phyloP scores from a whole-genome alignment of 192 early-diverging fungal genomes.

The Coemansia sp. region DNA sequence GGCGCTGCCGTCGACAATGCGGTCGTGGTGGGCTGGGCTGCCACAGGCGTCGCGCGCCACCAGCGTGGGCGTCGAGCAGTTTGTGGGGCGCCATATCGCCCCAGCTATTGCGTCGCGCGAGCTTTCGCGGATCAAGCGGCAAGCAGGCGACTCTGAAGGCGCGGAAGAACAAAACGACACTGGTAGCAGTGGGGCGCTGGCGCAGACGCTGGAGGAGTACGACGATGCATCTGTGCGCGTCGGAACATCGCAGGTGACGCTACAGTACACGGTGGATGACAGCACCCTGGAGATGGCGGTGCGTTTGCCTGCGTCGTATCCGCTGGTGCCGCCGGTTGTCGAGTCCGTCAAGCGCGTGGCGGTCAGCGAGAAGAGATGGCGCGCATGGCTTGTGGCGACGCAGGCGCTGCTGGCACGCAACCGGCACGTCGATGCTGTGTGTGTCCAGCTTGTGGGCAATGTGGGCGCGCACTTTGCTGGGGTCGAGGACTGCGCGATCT shows the following conservation, averaged over 20 bases:
- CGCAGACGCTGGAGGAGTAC: conserved; percentile 38
- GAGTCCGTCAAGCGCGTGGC: conserved; percentile 46
- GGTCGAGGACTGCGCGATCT: conserved; percentile 97
- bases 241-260: conserved; percentile 17
- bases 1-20: conserved; percentile 33
- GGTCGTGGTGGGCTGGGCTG: conserved; percentile 46
- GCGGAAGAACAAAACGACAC: background rate
- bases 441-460: conserved; percentile 80
- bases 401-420: conserved; percentile 68
- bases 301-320: conserved; percentile 48
- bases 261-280: conserved; percentile 50
- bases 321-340: conserved; percentile 35
- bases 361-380: conserved; percentile 58
- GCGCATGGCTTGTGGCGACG: conserved; percentile 51
- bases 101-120: conserved; percentile 14
- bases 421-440: conserved; percentile 74
- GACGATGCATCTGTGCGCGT: conserved; percentile 32
- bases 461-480: conserved; percentile 91
- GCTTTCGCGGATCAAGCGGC: conserved; percentile 23
- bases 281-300: conserved; percentile 53
- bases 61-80: conserved; percentile 31
- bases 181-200: background rate
- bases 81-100: conserved; percentile 23
- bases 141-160: conserved; percentile 1
- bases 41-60: conserved; percentile 29